These are phyloP conservation scores for Botrytis pseudocinerea DNA, from an alignment of 2,329 filamentous ascomycete genomes.

Conservation along the genomic window DNA sequence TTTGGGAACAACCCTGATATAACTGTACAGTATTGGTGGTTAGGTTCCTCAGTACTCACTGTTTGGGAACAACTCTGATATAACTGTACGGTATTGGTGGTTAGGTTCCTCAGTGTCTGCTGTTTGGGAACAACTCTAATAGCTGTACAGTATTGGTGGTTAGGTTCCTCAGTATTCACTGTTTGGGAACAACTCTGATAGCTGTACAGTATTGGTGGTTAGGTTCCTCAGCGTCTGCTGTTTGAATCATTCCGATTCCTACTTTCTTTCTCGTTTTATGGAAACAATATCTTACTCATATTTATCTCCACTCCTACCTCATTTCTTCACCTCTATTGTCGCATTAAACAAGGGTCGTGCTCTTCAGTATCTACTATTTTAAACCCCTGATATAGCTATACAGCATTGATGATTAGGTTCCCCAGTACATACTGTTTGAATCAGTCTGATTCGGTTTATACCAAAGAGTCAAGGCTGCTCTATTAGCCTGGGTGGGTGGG, in stretches of 20 bases:
- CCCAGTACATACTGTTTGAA: not conserved
- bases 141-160: not conserved
- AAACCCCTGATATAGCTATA: not conserved
- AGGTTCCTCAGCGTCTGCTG: not conserved
- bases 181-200: not conserved
- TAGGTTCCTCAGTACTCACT: not conserved
- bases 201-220: not conserved
- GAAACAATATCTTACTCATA: not conserved
- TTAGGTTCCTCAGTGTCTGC: not conserved
- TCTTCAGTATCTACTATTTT: not conserved
- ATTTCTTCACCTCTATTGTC: not conserved
- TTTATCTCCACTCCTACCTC: not conserved
- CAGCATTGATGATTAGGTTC: not conserved
- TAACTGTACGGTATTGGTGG: not conserved
- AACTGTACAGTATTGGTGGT: not conserved
- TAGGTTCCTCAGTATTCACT: not conserved
- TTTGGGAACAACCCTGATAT: slow-evolving; percentile 2
- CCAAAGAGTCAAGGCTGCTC: not conserved
- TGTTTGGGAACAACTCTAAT: slow-evolving; percentile 2
- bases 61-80: slow-evolving; percentile 1
- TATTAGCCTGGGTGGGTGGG: slow-evolving; percentile 1
- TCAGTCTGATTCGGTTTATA: not conserved
- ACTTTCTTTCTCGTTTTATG: not conserved
- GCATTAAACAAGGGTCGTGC: not conserved
- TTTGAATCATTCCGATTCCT: not conserved